A percentile compares a stretch with the other conserved stretches of the same genome.
phyloP scores from a whole-genome alignment of 495 filamentous ascomycete genomes.

The Articulospora tetracladia region DNA sequence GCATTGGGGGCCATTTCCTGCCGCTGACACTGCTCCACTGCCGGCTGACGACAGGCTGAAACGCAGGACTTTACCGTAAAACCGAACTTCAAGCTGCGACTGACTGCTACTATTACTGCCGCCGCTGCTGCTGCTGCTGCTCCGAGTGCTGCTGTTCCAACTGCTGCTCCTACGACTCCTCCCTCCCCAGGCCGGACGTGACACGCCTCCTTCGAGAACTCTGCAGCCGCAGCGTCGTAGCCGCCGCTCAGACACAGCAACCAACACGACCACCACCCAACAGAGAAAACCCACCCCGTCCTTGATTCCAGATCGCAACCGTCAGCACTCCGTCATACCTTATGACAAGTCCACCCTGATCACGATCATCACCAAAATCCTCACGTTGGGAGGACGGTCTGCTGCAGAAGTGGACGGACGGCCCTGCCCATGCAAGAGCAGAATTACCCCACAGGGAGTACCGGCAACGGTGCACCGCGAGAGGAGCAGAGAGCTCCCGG shows the following conservation, averaged over 20 bases:
- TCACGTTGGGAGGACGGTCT: constrained; percentile 6
- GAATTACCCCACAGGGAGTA: constrained; percentile 9
- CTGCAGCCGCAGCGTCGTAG: background rate
- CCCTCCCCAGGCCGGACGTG: no score
- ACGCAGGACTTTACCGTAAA: background rate
- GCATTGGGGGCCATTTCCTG: background rate
- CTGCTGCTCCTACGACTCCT: no score
- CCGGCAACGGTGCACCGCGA: constrained; percentile 12
- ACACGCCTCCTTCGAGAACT: no score
- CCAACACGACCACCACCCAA: no score
- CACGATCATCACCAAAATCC: background rate
- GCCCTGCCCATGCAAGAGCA: constrained; percentile 22
- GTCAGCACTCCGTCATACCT: no score
- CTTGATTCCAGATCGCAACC: background rate
- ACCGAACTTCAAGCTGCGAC: background rate
- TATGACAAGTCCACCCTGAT: constrained; percentile 2
- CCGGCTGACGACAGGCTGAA: background rate
- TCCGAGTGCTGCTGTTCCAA: no score
- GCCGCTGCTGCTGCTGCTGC: no score
- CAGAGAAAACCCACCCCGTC: background rate
- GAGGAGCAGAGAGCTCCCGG: constrained; percentile 8
- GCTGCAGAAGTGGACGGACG: constrained; percentile 19
- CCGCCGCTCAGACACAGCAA: no score
- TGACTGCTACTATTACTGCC: no score
- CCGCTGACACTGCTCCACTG: background rate